These are phyloP conservation scores for Ricinus communis DNA, from an alignment of 345 rosid genomes.

Conservation along the genomic window DNA sequence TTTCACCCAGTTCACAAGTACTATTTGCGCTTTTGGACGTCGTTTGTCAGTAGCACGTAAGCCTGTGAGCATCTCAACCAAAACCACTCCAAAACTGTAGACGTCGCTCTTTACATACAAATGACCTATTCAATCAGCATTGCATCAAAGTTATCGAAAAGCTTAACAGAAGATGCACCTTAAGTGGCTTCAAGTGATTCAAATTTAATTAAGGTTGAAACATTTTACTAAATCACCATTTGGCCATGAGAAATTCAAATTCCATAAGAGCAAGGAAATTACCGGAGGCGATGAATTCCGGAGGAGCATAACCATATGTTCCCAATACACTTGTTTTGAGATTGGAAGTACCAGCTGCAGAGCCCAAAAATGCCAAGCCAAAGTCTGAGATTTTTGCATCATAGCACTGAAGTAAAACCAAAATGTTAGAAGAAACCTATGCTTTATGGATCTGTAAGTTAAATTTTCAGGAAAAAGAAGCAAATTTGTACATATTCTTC, in stretches of 20 bases:
- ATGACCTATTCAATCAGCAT: constrained; percentile 6
- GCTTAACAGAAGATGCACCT: neutral
- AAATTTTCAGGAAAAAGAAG: too few species aligned
- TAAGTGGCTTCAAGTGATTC: neutral
- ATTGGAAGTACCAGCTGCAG: neutral
- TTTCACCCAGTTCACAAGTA: constrained; percentile 13
- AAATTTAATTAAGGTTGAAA: neutral
- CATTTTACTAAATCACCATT: neutral
- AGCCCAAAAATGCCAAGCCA: constrained; percentile 13
- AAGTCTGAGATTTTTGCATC: constrained; percentile 21
- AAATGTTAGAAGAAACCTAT: neutral
- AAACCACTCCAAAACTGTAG: constrained; percentile 18
- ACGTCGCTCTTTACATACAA: constrained; percentile 19
- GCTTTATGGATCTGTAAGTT: neutral
- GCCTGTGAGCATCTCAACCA: constrained; percentile 24
- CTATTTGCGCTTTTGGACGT: neutral
- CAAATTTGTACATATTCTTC: too few species aligned
- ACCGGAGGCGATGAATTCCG: constrained; percentile 4
- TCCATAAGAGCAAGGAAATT: neutral
- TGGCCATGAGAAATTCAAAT: neutral
- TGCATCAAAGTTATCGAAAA: neutral
- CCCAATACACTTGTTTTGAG: neutral
- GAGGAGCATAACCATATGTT: constrained; percentile 13
- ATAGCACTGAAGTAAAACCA: constrained; percentile 6
- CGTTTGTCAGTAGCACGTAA: constrained; percentile 10